Base-by-base conservation (phyloP, 164 flowering plant species). In the Stephania japonica region DNA sequence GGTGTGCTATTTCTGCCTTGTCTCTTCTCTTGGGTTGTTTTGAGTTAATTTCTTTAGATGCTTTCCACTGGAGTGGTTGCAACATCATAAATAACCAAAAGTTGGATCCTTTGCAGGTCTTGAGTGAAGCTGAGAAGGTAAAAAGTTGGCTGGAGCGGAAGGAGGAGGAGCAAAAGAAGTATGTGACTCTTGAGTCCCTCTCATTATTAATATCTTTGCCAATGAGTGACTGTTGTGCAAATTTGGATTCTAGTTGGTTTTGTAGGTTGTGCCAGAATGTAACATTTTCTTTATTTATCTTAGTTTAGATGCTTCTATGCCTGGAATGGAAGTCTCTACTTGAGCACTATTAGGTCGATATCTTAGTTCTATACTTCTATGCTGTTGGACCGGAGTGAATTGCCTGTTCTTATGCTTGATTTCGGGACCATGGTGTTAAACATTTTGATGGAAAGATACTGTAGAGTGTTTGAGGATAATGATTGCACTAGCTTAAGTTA, bases 91-190 rank as follows among this genome's bases (percentile, higher is more conserved):
- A n/a, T 32, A 32, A 18, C 2, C 11, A 10, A 23, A 12, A 21
- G 16, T 16, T 42, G 42, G 18, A 27, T 53, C 32, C 19, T 59
- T 69, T 82, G 47, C 84, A 93, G 99, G 92, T 95, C 74, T 27
- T 79, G 69, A 77, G 70, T 65, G 91, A 83, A 50, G 87, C 87
- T 69, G 88, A 91, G 27, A 91, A 85, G 80, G 68, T 92, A 32
- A 87, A 85, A 79, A 84, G 24, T 41, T 96, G 99, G 99, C 81
- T 93, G 83, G 84, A 84, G 67, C 91, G 88, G 77, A 93, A 86
- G 84, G 97, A 89, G 82, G 87, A 84, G 56, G 91, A 87, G 75
- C 97, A 96, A 84, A 80, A 86, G 47, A 87, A 83, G 99, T 95
- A 85, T 81, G 93, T 81, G 23, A 23, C 26, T 50, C 67, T 32